Percentiles rank a stretch among this genome's conserved stretches.
These are phyloP conservation scores for Batkoa obscura DNA, from an alignment of 371 early-diverging fungal species.

Conservation along the genomic window DNA sequence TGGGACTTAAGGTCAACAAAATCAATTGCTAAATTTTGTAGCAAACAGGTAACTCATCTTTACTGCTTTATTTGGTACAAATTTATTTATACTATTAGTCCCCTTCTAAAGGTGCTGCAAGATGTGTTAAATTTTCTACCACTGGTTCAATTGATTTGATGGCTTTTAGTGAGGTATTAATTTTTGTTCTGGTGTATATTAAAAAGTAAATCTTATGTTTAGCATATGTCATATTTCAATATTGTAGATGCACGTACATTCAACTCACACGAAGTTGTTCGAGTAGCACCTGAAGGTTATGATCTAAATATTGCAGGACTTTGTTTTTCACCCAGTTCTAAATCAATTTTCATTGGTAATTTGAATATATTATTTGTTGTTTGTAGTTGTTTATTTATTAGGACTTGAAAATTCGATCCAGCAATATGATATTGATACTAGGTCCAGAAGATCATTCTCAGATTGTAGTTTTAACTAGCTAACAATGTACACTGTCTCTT, in stretches of 20 bases:
- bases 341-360: slow-evolving; percentile 58
- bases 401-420: slow-evolving; percentile 30
- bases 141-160: slow-evolving; percentile 62
- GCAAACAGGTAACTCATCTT: slow-evolving; percentile 15
- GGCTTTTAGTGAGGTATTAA: slow-evolving; percentile 47
- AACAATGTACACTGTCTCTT: too few relatives aligned
- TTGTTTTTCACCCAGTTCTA: slow-evolving; percentile 52
- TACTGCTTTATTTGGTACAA: too few relatives aligned
- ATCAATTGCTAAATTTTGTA: slow-evolving; percentile 21
- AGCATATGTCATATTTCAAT: slow-evolving; percentile 66
- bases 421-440: slow-evolving; percentile 32
- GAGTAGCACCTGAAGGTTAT: slow-evolving; percentile 22
- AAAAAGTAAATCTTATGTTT: neutral
- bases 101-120: slow-evolving; percentile 57
- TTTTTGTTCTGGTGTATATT: neutral
- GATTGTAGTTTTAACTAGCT: too few relatives aligned
- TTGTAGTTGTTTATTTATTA: slow-evolving; percentile 6
- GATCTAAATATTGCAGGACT: slow-evolving; percentile 72
- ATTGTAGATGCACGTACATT: slow-evolving; percentile 74
- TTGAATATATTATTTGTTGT: neutral
- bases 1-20: slow-evolving; percentile 54
- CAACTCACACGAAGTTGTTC: slow-evolving; percentile 38
- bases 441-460: slow-evolving; percentile 33
- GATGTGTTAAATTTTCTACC: slow-evolving; percentile 69
- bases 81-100: slow-evolving; percentile 12